Percentiles rank a stretch among this genome's conserved stretches.
Conservation (phyloP, 2,329 filamentous ascomycete genomes). For the Trichoderma harzianum region DNA sequence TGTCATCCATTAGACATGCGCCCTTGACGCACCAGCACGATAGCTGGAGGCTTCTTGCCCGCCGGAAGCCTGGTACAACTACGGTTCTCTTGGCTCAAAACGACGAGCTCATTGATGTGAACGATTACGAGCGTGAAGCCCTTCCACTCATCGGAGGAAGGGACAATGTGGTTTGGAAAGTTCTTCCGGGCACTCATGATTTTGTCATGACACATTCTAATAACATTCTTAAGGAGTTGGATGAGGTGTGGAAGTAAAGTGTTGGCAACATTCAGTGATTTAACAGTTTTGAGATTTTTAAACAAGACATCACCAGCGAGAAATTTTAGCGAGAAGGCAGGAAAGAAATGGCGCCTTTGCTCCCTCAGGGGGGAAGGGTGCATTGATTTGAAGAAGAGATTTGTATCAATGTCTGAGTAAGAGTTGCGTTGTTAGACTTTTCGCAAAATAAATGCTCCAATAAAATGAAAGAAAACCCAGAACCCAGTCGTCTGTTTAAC, state of each 20-base stretch:
- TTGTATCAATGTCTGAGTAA: not conserved
- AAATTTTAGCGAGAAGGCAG: not conserved
- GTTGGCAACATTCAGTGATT: not conserved
- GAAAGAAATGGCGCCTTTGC: not conserved
- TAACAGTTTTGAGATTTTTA: not conserved
- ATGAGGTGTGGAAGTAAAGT: slow-evolving; percentile 43
- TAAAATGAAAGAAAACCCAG: not conserved
- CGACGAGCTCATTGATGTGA: slow-evolving; percentile 52
- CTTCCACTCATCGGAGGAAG: slow-evolving; percentile 50
- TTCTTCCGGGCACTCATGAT: slow-evolving; percentile 56
- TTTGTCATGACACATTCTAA: slow-evolving; percentile 57
- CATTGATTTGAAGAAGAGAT: not conserved
- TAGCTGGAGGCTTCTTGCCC: slow-evolving; percentile 47
- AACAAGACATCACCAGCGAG: not conserved
- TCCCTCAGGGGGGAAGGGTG: not conserved
- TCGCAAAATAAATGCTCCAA: not conserved
- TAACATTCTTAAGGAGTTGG: slow-evolving; percentile 44
- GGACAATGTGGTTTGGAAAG: slow-evolving; percentile 47
- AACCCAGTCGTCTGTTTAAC: not conserved
- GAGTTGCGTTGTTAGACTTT: not conserved
- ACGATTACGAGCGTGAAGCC: slow-evolving; percentile 48
- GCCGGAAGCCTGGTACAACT: slow-evolving; percentile 41
- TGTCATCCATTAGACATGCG: slow-evolving; percentile 53
- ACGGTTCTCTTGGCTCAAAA: slow-evolving; percentile 50
- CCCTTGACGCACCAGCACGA: slow-evolving; percentile 52